Evolutionary conservation across 1,284 basidiomycete species (phyloP).

Genomic region (Athelia psychrophila): DNA sequence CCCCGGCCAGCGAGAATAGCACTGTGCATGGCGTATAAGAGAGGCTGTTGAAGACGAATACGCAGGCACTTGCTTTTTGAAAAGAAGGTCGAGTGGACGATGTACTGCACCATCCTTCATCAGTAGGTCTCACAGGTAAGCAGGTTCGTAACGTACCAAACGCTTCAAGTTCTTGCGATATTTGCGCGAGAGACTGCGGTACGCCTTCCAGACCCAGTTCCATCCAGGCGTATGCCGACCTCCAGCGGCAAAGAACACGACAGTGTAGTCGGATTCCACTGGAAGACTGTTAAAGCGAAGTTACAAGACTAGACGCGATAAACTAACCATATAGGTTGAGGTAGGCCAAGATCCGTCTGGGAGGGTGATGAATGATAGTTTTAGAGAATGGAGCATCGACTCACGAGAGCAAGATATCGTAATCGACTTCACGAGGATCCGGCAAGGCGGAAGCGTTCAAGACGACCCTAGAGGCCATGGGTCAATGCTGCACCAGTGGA

Average conservation of each 20-base stretch:
- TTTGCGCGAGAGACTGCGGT: conserved; percentile 75
- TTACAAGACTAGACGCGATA: neutral
- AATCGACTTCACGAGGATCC: conserved; percentile 72
- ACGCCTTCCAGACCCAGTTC: conserved; percentile 91
- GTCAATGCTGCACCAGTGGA: neutral
- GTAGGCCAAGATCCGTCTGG: conserved; percentile 70
- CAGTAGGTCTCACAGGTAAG: neutral
- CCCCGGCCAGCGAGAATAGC: conserved; percentile 82
- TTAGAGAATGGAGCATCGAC: conserved; percentile 28
- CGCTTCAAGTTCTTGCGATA: conserved; percentile 87
- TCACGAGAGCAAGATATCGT: conserved; percentile 74
- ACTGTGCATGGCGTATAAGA: conserved; percentile 38
- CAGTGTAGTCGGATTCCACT: conserved; percentile 87
- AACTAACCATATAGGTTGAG: conserved; percentile 73
- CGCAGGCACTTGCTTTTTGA: conserved; percentile 63
- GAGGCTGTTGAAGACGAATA: conserved; percentile 1
- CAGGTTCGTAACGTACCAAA: conserved; percentile 44
- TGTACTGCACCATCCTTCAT: conserved; percentile 46
- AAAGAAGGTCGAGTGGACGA: conserved; percentile 86
- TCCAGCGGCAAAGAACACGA: conserved; percentile 85
- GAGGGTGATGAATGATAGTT: conserved; percentile 5
- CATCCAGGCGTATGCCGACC: conserved; percentile 72
- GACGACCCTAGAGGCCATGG: conserved; percentile 57
- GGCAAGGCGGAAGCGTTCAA: conserved; percentile 79
- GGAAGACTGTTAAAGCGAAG: conserved; percentile 3